These are phyloP conservation scores for Glaciozyma antarctica DNA, from an alignment of 768 basidiomycete species.

Conservation along the genomic window DNA sequence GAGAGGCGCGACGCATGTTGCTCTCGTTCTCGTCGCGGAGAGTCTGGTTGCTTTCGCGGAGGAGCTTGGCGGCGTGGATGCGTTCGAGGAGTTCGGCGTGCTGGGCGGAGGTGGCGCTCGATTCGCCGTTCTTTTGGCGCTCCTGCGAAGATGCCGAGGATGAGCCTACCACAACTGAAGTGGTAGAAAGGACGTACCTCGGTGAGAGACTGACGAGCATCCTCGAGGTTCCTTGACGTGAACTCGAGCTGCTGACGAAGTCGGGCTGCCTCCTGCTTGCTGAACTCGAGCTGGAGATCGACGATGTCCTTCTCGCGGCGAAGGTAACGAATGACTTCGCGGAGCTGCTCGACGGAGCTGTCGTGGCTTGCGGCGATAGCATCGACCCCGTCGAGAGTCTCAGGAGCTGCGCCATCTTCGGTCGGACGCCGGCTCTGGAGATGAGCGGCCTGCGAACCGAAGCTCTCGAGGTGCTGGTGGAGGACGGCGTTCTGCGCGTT, in stretches of 20 bases:
- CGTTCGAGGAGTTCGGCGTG: constrained; percentile 75
- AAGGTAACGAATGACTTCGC: constrained; percentile 58
- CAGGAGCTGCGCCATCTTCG: constrained; percentile 39
- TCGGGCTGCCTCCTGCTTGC: constrained; percentile 64
- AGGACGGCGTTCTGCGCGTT: constrained; percentile 64
- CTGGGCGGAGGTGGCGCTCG: constrained; percentile 62
- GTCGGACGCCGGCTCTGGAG: constrained; percentile 43
- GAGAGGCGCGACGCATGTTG: constrained; percentile 53
- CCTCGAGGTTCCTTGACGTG: constrained; percentile 58
- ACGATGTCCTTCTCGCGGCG: constrained; percentile 87
- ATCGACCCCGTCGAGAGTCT: constrained; percentile 25
- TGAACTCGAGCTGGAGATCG: constrained; percentile 73
- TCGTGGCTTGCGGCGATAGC: constrained; percentile 42
- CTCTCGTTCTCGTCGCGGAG: constrained; percentile 66
- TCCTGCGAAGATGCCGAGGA: constrained; percentile 47
- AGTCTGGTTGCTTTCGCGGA: constrained; percentile 80
- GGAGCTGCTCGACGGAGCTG: constrained; percentile 43
- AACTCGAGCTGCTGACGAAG: constrained; percentile 68
- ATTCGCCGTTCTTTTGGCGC: constrained; percentile 64
- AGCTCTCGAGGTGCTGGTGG: constrained; percentile 73
- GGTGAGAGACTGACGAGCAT: constrained; percentile 58
- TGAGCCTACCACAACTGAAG: not conserved
- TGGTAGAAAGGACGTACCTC: constrained; percentile 45
- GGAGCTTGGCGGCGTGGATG: constrained; percentile 74
- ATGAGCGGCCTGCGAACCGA: constrained; percentile 70